Evolutionary conservation across 352 stramenopile genomes (phyloP).

Genomic region (Globisporangium yorkense): DNA sequence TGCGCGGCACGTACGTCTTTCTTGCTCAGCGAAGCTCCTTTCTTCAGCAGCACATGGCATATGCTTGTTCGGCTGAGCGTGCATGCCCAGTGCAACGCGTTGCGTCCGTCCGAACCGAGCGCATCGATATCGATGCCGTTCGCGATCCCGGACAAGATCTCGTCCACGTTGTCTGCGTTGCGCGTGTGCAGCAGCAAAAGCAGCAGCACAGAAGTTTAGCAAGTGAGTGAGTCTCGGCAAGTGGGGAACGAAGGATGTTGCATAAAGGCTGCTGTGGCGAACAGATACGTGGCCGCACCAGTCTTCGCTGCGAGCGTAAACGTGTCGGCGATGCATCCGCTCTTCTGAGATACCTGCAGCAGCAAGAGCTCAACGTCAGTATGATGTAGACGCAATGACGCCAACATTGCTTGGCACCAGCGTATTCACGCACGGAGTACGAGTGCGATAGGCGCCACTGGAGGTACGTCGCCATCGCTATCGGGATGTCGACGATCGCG

Average conservation of each 20-base stretch:
- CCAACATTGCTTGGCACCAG: not conserved
- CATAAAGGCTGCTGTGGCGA: not conserved
- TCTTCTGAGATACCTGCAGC: constrained; percentile 31
- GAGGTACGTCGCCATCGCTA: constrained; percentile 38
- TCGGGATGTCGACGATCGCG: constrained; percentile 35
- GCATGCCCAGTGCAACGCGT: constrained; percentile 76
- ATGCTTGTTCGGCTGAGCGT: constrained; percentile 72
- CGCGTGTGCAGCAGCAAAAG: not conserved
- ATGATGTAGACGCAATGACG: too few relatives aligned
- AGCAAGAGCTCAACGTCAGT: not conserved
- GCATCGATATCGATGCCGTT: constrained; percentile 71
- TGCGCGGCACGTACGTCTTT: constrained; percentile 45
- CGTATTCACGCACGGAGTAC: constrained; percentile 35
- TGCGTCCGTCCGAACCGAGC: constrained; percentile 70
- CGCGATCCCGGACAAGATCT: constrained; percentile 59
- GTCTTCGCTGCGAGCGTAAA: constrained; percentile 77
- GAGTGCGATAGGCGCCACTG: constrained; percentile 58
- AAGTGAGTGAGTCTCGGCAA: not conserved
- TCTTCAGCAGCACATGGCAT: constrained; percentile 78
- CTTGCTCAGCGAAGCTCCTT: constrained; percentile 65
- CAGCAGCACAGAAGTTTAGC: not conserved
- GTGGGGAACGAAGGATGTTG: too few relatives aligned
- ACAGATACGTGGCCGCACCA: constrained; percentile 11
- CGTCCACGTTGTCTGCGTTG: constrained; percentile 60
- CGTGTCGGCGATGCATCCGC: constrained; percentile 40